Base-by-base conservation (phyloP, 352 stramenopile species). In the Halophytophthora batemanensis region DNA sequence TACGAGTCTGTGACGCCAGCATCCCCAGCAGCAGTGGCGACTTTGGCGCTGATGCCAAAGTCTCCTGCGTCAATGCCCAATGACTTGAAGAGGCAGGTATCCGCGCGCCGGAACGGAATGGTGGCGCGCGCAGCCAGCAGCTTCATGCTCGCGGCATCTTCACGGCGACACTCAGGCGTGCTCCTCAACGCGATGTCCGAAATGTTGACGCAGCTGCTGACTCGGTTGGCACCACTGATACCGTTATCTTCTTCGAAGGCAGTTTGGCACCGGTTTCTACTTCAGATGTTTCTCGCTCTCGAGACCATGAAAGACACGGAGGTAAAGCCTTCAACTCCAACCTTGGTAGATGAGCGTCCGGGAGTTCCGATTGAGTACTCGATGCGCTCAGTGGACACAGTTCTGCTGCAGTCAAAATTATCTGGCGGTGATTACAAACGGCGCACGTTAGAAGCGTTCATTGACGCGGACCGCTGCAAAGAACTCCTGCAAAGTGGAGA, bases 231-330 rank as follows among this genome's bases (percentile, higher is more conserved):
- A 33, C 59, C 68, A 2, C 37, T 77, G 21, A 38, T 69, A 15
- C 6, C 39, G 23, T 46, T 51, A 12, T 21, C 15, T 25, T 61
- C 54, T 8, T 19, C 40, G 25, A 25, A 53, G 5, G 42, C 23
- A 17, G 54, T 68, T 8, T 77, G 68, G 68, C 37, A 65, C 28
- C 22, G 50, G 2, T 73, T 75, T n/a, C 15, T 69, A 4, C 46
- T 77, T 15, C 49, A 56, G 45, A 45, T 61, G 8, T 39, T 64
- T 21, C 19, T 44, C 21, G 8, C 17, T 1, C 29, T 64, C 4
- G 59, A 68, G 34, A 35, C 64, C 6, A 44, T 53, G 6, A 53
- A 55, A 15, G 8, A 47, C 6, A 22, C 12, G 2, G n/a, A 14
- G 3, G 42, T 45, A 12, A 56, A 51, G 33, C 29, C 21, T 2